These are phyloP conservation scores for Solanum raphanifolium DNA, from an alignment of 257 asterid genomes.

Conservation along the genomic window DNA sequence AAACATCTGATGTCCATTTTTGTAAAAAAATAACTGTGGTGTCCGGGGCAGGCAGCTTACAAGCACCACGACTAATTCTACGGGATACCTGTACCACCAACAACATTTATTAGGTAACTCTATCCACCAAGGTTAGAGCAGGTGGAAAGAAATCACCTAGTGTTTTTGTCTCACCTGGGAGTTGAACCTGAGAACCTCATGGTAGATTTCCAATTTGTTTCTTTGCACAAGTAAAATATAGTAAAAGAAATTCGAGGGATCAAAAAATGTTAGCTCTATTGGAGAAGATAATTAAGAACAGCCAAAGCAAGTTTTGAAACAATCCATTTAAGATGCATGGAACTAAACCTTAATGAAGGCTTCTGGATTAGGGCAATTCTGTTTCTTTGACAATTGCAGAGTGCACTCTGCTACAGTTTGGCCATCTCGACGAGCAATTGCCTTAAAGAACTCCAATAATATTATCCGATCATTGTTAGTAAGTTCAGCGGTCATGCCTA, in stretches of 20 bases:
- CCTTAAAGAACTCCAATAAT: conserved; percentile 26
- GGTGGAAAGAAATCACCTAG: neutral
- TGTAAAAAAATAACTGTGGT: neutral
- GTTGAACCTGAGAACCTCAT: neutral
- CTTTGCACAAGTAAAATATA: neutral
- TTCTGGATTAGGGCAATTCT: conserved; percentile 29
- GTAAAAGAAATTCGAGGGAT: neutral
- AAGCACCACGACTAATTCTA: neutral
- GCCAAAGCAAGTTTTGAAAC: neutral
- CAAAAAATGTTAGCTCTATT: neutral
- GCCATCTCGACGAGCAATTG: conserved; percentile 37
- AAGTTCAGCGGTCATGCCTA: conserved; percentile 43
- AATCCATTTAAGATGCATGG: neutral
- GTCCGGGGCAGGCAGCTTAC: neutral
- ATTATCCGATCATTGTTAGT: conserved; percentile 19
- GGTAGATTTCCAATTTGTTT: neutral
- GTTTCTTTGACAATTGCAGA: conserved; percentile 25
- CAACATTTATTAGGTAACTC: neutral
- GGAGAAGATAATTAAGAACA: neutral
- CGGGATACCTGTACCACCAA: neutral
- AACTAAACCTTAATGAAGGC: conserved; percentile 21
- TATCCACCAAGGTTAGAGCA: neutral
- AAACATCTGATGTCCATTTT: neutral
- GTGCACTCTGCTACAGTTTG: conserved; percentile 27
- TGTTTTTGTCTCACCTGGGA: neutral